Evolutionary conservation across 768 basidiomycete genomes (phyloP), one percentile per base, ranked within the genome.

Genomic region (Boletus reticulatus): DNA sequence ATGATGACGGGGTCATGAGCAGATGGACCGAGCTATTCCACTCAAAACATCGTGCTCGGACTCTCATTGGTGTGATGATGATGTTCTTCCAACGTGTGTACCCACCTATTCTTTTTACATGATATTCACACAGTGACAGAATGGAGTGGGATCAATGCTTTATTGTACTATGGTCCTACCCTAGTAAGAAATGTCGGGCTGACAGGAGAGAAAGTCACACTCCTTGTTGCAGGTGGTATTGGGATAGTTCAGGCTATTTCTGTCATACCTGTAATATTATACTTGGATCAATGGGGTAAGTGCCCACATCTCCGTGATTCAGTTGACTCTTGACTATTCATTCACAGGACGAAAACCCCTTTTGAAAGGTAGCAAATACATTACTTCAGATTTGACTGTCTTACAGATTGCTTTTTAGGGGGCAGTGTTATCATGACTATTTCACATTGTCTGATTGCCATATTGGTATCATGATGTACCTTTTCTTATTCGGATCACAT

Each of bases 101-200:
- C 45, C 4, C 22, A 43, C 45, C 8, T 48, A 17, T 52, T 50
- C 24, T 16, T 32, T 46, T 44, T 31, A 19, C n/a, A 43, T n/a
- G 8, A 17, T 48, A 45, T 32, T 54, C 12, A 56, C 16, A 4
- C 2, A 12, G 17, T 24, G 17, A 14, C 62, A 92, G 89, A 92
- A 73, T 92, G 91, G 91, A 87, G 84, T 55, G 91, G 91, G 2
- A 93, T 92, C 58, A 93, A 92, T 63, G 89, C 91, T 11, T 67
- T 93, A 32, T 74, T 92, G 9, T 93, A 92, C 62, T 93, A 91
- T 61, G 90, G 89, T 1, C 91, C 91, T 1, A 84, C 82, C 0
- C 75, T 93, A 4, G 80, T 92, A 44, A 77, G 68, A 32, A 83
- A 75, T 48, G 77, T 92, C 43, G 89, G 88, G 5, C 57, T 92